Conservation (phyloP, 768 basidiomycete genomes). For the Mycena leptocephala region DNA sequence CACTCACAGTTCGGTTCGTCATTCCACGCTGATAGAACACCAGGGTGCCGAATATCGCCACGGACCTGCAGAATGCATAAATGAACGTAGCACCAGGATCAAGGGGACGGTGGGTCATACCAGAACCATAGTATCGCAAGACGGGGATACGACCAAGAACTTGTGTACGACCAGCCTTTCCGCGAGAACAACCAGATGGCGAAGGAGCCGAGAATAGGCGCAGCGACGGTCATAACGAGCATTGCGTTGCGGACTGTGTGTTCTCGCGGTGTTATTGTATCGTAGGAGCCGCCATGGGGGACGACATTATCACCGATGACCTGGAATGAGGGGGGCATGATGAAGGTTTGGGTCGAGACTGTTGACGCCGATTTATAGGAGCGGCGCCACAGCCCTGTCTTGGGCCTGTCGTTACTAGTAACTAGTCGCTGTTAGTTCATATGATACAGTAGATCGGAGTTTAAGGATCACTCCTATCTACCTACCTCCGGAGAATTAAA, state of each 20-base stretch:
- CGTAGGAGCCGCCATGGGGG: constrained; percentile 31
- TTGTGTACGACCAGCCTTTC: constrained; percentile 21
- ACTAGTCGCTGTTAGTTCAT: no score
- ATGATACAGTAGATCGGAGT: no score
- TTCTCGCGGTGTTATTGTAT: constrained; percentile 25
- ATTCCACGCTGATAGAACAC: constrained; percentile 28
- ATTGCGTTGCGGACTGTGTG: constrained; percentile 28
- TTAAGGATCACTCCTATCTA: no score
- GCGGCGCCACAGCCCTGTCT: no score
- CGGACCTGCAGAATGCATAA: constrained; percentile 14
- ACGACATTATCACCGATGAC: constrained; percentile 23
- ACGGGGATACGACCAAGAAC: constrained; percentile 24
- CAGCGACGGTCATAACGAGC: constrained; percentile 21
- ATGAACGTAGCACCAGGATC: neutral
- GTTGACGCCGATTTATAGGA: neutral
- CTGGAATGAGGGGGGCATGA: constrained; percentile 27
- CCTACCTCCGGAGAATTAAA: no score
- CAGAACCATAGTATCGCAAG: constrained; percentile 30
- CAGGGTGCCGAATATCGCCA: constrained; percentile 25
- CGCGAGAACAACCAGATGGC: constrained; percentile 22
- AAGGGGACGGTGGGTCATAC: constrained; percentile 4
- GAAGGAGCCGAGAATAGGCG: constrained; percentile 28
- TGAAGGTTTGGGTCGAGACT: neutral
- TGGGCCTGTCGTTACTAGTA: no score
- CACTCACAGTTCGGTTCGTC: constrained; percentile 27